phyloP scores from a whole-genome alignment of 2,329 filamentous ascomycete genomes.

The Pseudocercospora vitis region DNA sequence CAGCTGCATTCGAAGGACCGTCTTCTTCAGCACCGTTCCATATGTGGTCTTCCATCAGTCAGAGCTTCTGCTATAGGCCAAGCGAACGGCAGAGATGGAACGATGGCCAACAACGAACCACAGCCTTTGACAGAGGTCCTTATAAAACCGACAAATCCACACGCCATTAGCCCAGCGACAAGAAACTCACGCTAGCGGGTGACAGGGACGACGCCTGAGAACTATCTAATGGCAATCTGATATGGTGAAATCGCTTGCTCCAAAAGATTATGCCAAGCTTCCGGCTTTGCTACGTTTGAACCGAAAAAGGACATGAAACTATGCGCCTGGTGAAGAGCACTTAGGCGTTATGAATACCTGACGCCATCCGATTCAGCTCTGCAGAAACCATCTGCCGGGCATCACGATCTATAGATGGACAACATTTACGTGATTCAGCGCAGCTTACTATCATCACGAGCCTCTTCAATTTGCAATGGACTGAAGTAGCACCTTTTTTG shows the following conservation, averaged over 20 bases:
- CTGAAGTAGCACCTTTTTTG: constrained; percentile 38
- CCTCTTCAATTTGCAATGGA: constrained; percentile 43
- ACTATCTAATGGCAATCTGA: constrained; percentile 28
- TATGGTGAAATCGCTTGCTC: constrained; percentile 37
- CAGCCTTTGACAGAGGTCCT: constrained; percentile 40
- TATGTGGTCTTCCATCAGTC: background rate
- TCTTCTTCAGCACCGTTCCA: too few species aligned
- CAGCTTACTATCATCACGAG: constrained; percentile 36
- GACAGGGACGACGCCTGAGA: constrained; percentile 30
- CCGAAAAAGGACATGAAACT: constrained; percentile 40
- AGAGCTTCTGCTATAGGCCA: constrained; percentile 35
- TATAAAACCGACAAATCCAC: too few species aligned
- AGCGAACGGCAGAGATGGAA: constrained; percentile 36
- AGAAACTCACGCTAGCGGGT: background rate
- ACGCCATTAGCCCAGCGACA: too few species aligned
- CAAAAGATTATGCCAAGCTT: constrained; percentile 35
- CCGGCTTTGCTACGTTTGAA: constrained; percentile 43
- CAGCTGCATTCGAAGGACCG: constrained; percentile 33
- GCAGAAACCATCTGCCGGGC: constrained; percentile 34
- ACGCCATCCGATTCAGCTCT: background rate
- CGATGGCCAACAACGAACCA: constrained; percentile 35
- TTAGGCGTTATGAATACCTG: constrained; percentile 28
- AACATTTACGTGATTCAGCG: constrained; percentile 40
- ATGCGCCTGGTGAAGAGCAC: constrained; percentile 26
- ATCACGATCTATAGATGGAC: constrained; percentile 42